These are phyloP conservation scores for Helianthus annuus DNA, from an alignment of 129 eudicot genomes.

Conservation along the genomic window HanXRQr2.0-SUNRISE NC_035437.2:174312902-174313401, in stretches of 20 bases:
- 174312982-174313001: neutral
- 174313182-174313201: neutral
- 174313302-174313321: neutral
- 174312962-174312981: constrained; percentile 7
- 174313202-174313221: neutral
- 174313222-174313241: neutral
- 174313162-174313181: neutral
- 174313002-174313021: neutral
- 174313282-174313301: neutral
- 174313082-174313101: neutral
- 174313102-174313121: neutral
- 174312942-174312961: neutral
- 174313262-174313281: neutral
- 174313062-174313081: neutral
- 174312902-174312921: neutral
- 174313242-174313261: neutral
- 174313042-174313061: neutral
- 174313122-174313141: neutral
- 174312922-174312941: neutral
- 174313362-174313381: neutral
- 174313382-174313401: neutral
- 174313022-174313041: neutral
- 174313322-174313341: neutral
- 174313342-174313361: neutral
- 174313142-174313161: neutral